phyloP scores from a whole-genome alignment of 2,329 filamentous ascomycete species.

The Botryosphaeria dothidea region DNA sequence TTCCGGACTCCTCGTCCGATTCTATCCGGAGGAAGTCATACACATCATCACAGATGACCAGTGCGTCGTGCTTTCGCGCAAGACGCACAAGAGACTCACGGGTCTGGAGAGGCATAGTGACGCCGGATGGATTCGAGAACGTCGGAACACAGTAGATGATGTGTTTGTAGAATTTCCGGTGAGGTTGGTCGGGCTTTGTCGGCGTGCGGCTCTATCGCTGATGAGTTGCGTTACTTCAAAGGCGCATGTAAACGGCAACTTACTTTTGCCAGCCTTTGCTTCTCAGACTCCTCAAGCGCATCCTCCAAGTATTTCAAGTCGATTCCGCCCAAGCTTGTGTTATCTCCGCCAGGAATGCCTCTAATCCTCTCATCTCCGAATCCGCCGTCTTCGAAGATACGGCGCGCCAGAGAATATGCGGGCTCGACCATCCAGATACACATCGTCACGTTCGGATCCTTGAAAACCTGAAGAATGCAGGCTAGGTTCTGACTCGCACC shows the following conservation, averaged over 20 bases:
- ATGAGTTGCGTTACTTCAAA: too few relatives aligned
- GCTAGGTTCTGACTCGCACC: conserved; percentile 83
- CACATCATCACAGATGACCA: conserved; percentile 88
- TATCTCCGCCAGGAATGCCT: conserved; percentile 73
- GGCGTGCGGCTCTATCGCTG: conserved; percentile 37
- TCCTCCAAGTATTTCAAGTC: conserved; percentile 63
- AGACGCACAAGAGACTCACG: conserved; percentile 69
- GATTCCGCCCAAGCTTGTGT: conserved; percentile 58
- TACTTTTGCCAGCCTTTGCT: conserved; percentile 25
- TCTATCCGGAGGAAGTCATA: conserved; percentile 91
- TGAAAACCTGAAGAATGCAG: conserved; percentile 74
- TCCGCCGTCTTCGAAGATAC: conserved; percentile 71
- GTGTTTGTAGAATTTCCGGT: conserved; percentile 76
- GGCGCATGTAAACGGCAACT: conserved; percentile 20
- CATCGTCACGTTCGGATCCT: conserved; percentile 73
- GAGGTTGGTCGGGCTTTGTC: background rate
- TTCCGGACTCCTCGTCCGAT: conserved; percentile 27
- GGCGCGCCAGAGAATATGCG: conserved; percentile 77
- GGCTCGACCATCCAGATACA: conserved; percentile 80
- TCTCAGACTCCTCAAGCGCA: conserved; percentile 55
- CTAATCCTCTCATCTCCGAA: conserved; percentile 64
- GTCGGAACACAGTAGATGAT: conserved; percentile 87
- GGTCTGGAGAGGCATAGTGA: conserved; percentile 73
- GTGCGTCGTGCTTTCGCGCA: conserved; percentile 74
- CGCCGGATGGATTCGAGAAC: conserved; percentile 84